Evolutionary conservation across 2,329 filamentous ascomycete species (phyloP), one percentile per base, ranked within the genome.

Genomic region (Aurifilum marmelostoma): DNA sequence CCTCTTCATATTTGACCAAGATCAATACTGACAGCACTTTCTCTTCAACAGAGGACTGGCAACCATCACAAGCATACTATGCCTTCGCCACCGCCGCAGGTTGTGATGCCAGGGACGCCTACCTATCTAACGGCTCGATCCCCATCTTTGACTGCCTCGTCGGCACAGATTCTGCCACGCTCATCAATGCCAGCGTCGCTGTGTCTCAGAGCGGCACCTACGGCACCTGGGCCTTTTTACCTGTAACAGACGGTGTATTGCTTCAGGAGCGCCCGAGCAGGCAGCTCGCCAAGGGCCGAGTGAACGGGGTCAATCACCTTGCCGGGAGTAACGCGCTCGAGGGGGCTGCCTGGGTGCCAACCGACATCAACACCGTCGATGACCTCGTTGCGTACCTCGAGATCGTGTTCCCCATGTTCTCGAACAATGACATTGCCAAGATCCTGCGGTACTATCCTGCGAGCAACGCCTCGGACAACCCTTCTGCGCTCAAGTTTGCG

Each of bases 11-110:
- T n/a, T n/a, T n/a, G n/a, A 27, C 8, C 6, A 11, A 1, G 50
- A 54, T 16, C 52, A 8, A 2, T 21, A 32, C 37, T 47, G 12
- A 24, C 32, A 29, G 24, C 43, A 66, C 21, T 11, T 50, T 60
- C 11, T 24, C 2, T 7, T 24, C 9, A 32, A 16, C 18, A 66
- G 64, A 66, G 64, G 64, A 60, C 64, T 66, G 64, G 64, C 64
- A 66, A 39, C 64, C 64, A 12, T 66, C 64, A 59, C 64, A 66
- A 32, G 54, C 64, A 24, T 66, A 66, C 27, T 66, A 66, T 21
- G 64, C 64, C 3, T 60, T 60, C 54, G 64, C 64, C 29, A 6
- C 64, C 27, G 64, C 64, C 29, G 39, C 54, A 14, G 64, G 54
- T 1, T 66, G 54, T 50, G 64, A 66, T 21, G 59, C 54, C 39